These are phyloP conservation scores for Ochetophila trinervis DNA, from an alignment of 306 rosid species.

Conservation along the genomic window DNA sequence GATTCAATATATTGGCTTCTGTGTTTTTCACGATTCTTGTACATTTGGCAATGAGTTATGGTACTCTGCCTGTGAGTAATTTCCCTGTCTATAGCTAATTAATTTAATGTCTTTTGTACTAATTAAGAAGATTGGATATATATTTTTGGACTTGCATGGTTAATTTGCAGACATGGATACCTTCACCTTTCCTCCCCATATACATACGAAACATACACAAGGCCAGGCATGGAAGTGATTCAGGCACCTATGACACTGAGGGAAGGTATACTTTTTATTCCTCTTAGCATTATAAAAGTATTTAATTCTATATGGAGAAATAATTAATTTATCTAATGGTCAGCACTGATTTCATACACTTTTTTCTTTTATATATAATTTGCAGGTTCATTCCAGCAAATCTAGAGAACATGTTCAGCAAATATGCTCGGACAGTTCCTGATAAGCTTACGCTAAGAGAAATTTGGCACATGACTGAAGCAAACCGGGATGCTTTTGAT, in stretches of 20 bases:
- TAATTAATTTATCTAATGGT: no score
- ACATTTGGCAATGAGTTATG: constrained; percentile 52
- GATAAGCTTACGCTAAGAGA: constrained; percentile 56
- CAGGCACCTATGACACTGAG: constrained; percentile 67
- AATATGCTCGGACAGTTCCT: constrained; percentile 54
- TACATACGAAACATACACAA: constrained; percentile 57
- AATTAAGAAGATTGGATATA: no score
- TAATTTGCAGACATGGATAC: constrained; percentile 65
- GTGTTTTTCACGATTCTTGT: constrained; percentile 35
- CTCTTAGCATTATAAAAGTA: background rate
- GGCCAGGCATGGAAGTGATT: constrained; percentile 75
- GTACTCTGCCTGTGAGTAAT: constrained; percentile 72
- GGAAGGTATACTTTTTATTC: constrained; percentile 46
- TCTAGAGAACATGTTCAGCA: constrained; percentile 69
- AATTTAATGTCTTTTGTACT: no score
- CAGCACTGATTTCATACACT: background rate
- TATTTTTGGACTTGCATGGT: background rate
- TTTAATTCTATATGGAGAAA: no score
- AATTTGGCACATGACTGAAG: constrained; percentile 77
- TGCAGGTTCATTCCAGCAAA: constrained; percentile 67
- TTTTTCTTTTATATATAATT: background rate
- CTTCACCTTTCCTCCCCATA: constrained; percentile 67
- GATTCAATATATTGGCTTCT: constrained; percentile 55
- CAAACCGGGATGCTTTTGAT: constrained; percentile 58
- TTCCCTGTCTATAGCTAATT: no score